These are phyloP conservation scores for Emericellopsis atlantica DNA, from an alignment of 2,329 filamentous ascomycete genomes.

Conservation along the genomic window DNA sequence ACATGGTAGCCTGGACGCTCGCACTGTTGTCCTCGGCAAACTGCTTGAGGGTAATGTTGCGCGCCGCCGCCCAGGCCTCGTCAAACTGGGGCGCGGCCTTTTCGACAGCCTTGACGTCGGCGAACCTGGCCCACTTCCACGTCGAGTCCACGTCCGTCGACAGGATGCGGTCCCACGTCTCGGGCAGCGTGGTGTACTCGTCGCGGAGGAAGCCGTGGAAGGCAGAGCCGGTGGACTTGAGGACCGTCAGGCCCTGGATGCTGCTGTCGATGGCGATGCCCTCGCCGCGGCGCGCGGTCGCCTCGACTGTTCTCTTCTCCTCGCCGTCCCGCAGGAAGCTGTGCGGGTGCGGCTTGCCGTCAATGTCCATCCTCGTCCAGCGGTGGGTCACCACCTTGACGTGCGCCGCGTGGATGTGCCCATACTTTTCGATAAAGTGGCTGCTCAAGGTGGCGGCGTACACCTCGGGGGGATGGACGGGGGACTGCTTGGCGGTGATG, in stretches of 20 bases:
- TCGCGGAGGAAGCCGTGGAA: constrained; percentile 93
- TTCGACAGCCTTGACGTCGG: constrained; percentile 53
- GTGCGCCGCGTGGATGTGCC: constrained; percentile 77
- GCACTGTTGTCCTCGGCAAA: constrained; percentile 87
- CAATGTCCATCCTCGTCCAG: constrained; percentile 81
- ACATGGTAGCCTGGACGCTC: constrained; percentile 96
- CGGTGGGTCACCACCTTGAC: constrained; percentile 73
- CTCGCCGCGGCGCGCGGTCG: constrained; percentile 49
- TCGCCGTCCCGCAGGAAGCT: constrained; percentile 84
- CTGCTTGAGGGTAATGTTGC: constrained; percentile 75
- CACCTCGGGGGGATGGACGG: constrained; percentile 84
- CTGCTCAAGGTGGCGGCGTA: constrained; percentile 74
- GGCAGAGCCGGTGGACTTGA: constrained; percentile 92
- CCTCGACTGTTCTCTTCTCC: constrained; percentile 77
- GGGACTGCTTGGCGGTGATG: constrained; percentile 87
- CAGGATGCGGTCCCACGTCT: constrained; percentile 91
- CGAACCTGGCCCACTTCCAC: constrained; percentile 76
- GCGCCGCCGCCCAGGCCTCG: constrained; percentile 63
- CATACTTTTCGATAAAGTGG: constrained; percentile 82
- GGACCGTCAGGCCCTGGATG: constrained; percentile 71
- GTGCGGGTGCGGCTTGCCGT: constrained; percentile 86
- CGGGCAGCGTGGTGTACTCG: constrained; percentile 81
- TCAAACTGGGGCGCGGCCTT: constrained; percentile 57
- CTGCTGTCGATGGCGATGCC: constrained; percentile 67
- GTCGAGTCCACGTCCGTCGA: constrained; percentile 81